Percentiles rank a stretch among this genome's conserved stretches.
phyloP scores from a whole-genome alignment of 2,329 filamentous ascomycete genomes.

The Ceratocystis variospora region DNA sequence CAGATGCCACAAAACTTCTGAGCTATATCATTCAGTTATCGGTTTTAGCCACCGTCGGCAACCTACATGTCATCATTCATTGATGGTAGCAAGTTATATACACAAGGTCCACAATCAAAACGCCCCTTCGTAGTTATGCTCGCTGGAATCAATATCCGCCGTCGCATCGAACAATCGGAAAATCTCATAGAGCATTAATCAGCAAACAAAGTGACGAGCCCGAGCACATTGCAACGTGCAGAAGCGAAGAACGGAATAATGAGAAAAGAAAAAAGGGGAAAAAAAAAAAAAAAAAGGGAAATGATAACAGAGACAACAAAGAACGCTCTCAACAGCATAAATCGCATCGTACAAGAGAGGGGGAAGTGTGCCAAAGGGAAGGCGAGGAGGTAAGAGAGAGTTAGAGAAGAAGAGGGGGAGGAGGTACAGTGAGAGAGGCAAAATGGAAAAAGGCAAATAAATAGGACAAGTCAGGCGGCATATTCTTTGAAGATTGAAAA shows the following conservation, averaged over 20 bases:
- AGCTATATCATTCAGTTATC: neutral
- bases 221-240: neutral
- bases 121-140: neutral
- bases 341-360: neutral
- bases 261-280: neutral
- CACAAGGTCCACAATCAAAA: slow-evolving; percentile 6
- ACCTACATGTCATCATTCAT: slow-evolving; percentile 5
- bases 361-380: neutral
- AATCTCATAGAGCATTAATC: neutral
- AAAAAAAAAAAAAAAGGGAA: neutral
- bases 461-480: no score
- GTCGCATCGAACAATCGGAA: neutral
- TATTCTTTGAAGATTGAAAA: no score
- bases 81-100: slow-evolving; percentile 16
- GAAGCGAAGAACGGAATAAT: neutral
- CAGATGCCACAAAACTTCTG: neutral
- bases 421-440: neutral
- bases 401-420: neutral
- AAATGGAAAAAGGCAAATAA: no score
- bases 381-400: neutral
- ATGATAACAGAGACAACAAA: neutral
- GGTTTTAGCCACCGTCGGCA: slow-evolving; percentile 20
- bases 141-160: neutral
- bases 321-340: neutral
- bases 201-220: neutral